Conservation (phyloP, 1,139 yeast genomes). For the Zygosaccharomyces pseudobailii region DNA sequence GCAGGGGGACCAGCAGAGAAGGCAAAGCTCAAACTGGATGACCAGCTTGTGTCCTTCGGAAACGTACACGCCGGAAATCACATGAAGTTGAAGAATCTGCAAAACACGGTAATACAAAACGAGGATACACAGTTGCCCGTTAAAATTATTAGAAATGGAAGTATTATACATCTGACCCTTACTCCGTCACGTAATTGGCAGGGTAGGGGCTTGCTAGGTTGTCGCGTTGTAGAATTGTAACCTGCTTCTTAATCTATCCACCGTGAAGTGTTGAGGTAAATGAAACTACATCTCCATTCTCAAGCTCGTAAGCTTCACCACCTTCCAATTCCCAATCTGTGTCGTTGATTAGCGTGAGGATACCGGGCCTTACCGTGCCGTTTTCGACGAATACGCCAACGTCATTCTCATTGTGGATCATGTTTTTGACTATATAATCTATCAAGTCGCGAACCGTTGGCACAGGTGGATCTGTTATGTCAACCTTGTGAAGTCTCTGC, state of each 20-base stretch:
- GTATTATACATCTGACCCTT: conserved; percentile 30
- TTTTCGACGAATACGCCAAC: conserved; percentile 76
- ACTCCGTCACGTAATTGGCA: conserved; percentile 58
- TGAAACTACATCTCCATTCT: conserved; percentile 70
- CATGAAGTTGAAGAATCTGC: conserved; percentile 36
- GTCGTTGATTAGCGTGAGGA: conserved; percentile 84
- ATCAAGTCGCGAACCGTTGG: conserved; percentile 53
- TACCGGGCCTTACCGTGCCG: conserved; percentile 81
- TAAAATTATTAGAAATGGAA: conserved; percentile 17
- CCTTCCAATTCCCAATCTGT: conserved; percentile 98
- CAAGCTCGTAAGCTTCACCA: conserved; percentile 70
- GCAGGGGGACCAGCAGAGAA: conserved; percentile 45
- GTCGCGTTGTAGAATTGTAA: conserved; percentile 52
- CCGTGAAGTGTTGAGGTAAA: conserved; percentile 95
- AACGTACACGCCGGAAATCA: conserved; percentile 51
- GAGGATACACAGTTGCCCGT: conserved; percentile 20
- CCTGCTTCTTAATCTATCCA: conserved; percentile 47
- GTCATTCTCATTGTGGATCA: conserved; percentile 60
- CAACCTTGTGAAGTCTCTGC: conserved; percentile 43
- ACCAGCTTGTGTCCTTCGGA: conserved; percentile 51
- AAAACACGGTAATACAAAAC: conserved; percentile 15
- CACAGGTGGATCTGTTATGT: conserved; percentile 42
- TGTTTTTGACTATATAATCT: conserved; percentile 46
- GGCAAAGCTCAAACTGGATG: conserved; percentile 41
- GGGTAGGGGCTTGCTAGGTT: conserved; percentile 72